Evolutionary conservation across 257 asterid genomes (phyloP).

Genomic region (Ehretia macrophylla): DNA sequence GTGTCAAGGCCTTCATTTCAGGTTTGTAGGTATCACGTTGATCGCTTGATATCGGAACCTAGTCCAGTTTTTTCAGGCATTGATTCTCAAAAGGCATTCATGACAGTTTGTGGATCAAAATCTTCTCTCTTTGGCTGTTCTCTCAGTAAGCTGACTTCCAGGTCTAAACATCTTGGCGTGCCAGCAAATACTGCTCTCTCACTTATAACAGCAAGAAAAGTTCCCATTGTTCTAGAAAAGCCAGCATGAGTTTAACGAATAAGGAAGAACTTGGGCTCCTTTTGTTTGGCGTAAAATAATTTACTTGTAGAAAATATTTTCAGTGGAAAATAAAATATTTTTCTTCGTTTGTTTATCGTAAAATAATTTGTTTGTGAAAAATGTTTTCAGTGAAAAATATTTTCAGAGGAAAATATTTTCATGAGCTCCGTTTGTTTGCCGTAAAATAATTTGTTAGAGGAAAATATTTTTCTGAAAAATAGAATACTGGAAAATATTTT

Average conservation of each 20-base stretch:
- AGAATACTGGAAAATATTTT: too few relatives aligned
- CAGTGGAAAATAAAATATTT: too few relatives aligned
- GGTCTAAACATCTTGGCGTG: constrained; percentile 29
- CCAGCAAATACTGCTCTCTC: constrained; percentile 35
- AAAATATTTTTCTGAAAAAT: too few relatives aligned
- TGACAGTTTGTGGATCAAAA: constrained; percentile 58
- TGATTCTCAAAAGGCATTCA: constrained; percentile 30
- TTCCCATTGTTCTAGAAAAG: constrained; percentile 38
- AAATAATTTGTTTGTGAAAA: too few relatives aligned
- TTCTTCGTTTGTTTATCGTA: too few relatives aligned
- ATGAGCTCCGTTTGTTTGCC: too few relatives aligned
- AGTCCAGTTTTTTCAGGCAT: neutral
- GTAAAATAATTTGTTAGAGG: too few relatives aligned
- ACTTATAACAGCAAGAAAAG: constrained; percentile 36
- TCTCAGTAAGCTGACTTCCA: constrained; percentile 30
- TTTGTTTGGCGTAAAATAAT: too few relatives aligned
- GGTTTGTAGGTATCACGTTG: constrained; percentile 62
- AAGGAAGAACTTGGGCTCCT: constrained; percentile 64
- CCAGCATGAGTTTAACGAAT: constrained; percentile 62
- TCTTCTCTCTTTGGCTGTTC: constrained; percentile 32
- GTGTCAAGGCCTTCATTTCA: constrained; percentile 75
- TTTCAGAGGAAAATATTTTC: too few relatives aligned
- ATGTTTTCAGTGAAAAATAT: too few relatives aligned
- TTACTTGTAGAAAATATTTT: too few relatives aligned
- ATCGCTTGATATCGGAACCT: constrained; percentile 31